Conservation (phyloP, 2,329 filamentous ascomycete species). For the Plenodomus biglobosus region DNA sequence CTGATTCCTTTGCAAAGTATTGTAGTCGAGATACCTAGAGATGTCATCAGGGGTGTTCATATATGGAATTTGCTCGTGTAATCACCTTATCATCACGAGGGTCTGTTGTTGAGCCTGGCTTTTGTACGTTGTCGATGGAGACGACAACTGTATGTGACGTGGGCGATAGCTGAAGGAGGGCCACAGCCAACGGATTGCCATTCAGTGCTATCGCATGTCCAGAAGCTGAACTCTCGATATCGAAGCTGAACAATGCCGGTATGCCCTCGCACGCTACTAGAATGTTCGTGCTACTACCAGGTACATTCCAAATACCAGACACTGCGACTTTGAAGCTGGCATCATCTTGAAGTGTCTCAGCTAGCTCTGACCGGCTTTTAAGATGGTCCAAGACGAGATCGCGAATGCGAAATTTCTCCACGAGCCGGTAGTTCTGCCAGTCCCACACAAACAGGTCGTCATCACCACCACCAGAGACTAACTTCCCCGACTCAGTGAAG, state of each 20-base stretch:
- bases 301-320: constrained; percentile 53
- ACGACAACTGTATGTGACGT: constrained; percentile 42
- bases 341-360: constrained; percentile 9
- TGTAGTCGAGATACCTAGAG: constrained; percentile 24
- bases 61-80: constrained; percentile 1
- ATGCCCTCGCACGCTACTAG: constrained; percentile 49
- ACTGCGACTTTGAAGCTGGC: constrained; percentile 48
- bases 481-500: constrained; percentile 62
- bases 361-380: constrained; percentile 18
- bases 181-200: constrained; percentile 67
- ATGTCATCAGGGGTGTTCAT: neutral
- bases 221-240: constrained; percentile 51
- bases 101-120: constrained; percentile 52
- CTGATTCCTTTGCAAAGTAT: constrained; percentile 21
- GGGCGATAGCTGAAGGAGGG: constrained; percentile 25
- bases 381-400: constrained; percentile 26
- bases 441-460: constrained; percentile 77
- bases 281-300: constrained; percentile 33
- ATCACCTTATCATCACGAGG: constrained; percentile 37
- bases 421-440: constrained; percentile 63
- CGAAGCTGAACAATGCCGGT: constrained; percentile 67
- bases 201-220: constrained; percentile 52
- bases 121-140: constrained; percentile 58
- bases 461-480: constrained; percentile 88
- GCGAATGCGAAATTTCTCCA: constrained; percentile 54